These are phyloP conservation scores for Phytophthora sp. DNA, from an alignment of 352 stramenopile genomes.

Conservation along the genomic window DNA sequence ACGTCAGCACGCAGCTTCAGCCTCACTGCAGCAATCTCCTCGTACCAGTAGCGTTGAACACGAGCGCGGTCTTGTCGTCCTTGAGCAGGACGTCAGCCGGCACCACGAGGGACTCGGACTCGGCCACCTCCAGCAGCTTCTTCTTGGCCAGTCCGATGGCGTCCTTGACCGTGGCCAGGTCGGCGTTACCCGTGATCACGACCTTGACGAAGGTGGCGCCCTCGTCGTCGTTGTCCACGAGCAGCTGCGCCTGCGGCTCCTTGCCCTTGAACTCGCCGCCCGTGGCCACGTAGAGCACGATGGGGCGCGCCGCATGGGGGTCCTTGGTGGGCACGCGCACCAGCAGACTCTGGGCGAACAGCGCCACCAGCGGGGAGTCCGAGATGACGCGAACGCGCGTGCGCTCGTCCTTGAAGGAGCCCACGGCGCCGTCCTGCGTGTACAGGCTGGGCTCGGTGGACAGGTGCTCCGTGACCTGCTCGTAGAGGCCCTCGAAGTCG, in stretches of 20 bases:
- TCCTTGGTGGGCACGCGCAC: constrained; percentile 75
- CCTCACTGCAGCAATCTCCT: neutral
- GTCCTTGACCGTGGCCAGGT: constrained; percentile 59
- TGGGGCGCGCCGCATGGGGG: constrained; percentile 67
- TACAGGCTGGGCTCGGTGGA: constrained; percentile 64
- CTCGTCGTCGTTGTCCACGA: constrained; percentile 74
- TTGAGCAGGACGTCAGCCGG: constrained; percentile 63
- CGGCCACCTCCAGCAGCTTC: constrained; percentile 64
- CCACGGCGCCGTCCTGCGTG: constrained; percentile 76
- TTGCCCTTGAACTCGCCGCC: constrained; percentile 66
- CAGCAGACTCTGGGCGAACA: constrained; percentile 75
- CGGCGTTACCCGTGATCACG: constrained; percentile 63
- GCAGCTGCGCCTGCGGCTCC: constrained; percentile 59
- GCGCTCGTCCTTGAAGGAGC: constrained; percentile 79
- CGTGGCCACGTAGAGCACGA: constrained; percentile 79
- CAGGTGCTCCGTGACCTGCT: constrained; percentile 77
- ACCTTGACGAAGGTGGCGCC: constrained; percentile 72
- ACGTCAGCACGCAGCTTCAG: neutral
- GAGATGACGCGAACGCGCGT: constrained; percentile 81
- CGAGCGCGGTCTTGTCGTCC: constrained; percentile 66
- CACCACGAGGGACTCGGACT: constrained; percentile 62
- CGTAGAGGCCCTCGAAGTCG: constrained; percentile 72
- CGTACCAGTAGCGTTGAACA: constrained; percentile 71
- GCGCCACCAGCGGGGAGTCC: constrained; percentile 72
- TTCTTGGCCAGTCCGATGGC: constrained; percentile 74